phyloP scores from a whole-genome alignment of 2,329 filamentous ascomycete species.

The Botrytis elliptica region DNA sequence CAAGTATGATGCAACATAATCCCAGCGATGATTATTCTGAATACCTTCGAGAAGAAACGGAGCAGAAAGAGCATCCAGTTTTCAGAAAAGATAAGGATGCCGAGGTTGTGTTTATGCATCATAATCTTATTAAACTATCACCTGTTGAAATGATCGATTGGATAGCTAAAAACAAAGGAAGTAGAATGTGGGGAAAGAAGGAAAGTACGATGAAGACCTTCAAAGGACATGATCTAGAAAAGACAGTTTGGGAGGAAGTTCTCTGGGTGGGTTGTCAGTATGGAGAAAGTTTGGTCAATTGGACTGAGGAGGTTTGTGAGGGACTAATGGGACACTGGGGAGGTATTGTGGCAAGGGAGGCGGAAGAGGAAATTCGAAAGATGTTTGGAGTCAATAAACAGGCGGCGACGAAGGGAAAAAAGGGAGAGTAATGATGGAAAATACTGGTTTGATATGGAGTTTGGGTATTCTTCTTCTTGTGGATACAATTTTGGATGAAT shows the following conservation, averaged over 20 bases:
- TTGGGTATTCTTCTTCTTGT: neutral
- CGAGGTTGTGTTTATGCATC: slow-evolving; percentile 16
- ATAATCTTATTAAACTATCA: slow-evolving; percentile 17
- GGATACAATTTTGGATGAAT: neutral
- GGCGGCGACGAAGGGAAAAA: neutral
- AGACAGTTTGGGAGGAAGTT: slow-evolving; percentile 16
- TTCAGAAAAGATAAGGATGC: neutral
- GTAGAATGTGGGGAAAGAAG: slow-evolving; percentile 19
- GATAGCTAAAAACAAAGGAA: slow-evolving; percentile 1
- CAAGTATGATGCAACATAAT: slow-evolving; percentile 18
- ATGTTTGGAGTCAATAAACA: neutral
- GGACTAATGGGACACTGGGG: slow-evolving; percentile 8
- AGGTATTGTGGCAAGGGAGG: neutral
- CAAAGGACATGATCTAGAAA: slow-evolving; percentile 17
- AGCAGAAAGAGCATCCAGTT: neutral
- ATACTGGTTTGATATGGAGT: neutral
- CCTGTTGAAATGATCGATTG: slow-evolving; percentile 11
- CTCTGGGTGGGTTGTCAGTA: slow-evolving; percentile 15
- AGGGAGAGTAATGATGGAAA: neutral
- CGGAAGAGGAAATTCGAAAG: neutral
- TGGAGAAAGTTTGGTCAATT: neutral
- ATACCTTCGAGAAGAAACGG: neutral
- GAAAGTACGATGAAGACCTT: neutral
- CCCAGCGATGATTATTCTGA: slow-evolving; percentile 10
- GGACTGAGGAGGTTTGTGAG: slow-evolving; percentile 11